Evolutionary conservation across 2,329 filamentous ascomycete genomes (phyloP).

Genomic region (Colletotrichum paranaense): DNA sequence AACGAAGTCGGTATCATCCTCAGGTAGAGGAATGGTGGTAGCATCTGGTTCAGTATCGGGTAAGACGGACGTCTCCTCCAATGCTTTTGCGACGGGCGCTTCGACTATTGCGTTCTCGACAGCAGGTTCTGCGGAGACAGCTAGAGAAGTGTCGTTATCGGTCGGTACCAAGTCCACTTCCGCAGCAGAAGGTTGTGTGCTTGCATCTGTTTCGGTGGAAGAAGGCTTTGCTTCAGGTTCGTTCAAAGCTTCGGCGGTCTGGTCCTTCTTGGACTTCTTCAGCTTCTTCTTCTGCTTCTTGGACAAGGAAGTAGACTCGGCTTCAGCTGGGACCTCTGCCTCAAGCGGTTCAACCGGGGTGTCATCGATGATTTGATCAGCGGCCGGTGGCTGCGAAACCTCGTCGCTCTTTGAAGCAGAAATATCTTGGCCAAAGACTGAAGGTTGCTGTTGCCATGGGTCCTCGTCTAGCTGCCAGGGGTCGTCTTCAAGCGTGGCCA

Average conservation of each 20-base stretch:
- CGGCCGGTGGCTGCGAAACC: neutral
- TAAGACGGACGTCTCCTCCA: neutral
- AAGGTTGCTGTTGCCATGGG: neutral
- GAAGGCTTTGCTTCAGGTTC: slow-evolving; percentile 8
- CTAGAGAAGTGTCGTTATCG: neutral
- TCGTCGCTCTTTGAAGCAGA: neutral
- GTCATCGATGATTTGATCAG: neutral
- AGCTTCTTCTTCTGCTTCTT: slow-evolving; percentile 40
- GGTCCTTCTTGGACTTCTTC: slow-evolving; percentile 35
- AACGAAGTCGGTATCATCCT: neutral
- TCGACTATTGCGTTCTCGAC: neutral
- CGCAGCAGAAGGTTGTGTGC: neutral
- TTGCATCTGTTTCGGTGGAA: neutral
- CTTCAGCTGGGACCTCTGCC: neutral
- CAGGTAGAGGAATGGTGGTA: neutral
- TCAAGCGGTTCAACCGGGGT: neutral
- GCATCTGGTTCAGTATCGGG: neutral
- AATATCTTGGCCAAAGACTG: neutral
- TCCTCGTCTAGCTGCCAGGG: neutral
- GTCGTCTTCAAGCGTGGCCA: neutral
- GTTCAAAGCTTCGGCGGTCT: slow-evolving; percentile 22
- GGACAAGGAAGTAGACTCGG: slow-evolving; percentile 14
- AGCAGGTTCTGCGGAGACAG: neutral
- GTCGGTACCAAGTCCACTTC: neutral
- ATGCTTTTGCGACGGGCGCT: neutral